Evolutionary conservation across 192 early-diverging fungal genomes (phyloP), one percentile per base, ranked within the genome.

Genomic region (Backusella luteola): DNA sequence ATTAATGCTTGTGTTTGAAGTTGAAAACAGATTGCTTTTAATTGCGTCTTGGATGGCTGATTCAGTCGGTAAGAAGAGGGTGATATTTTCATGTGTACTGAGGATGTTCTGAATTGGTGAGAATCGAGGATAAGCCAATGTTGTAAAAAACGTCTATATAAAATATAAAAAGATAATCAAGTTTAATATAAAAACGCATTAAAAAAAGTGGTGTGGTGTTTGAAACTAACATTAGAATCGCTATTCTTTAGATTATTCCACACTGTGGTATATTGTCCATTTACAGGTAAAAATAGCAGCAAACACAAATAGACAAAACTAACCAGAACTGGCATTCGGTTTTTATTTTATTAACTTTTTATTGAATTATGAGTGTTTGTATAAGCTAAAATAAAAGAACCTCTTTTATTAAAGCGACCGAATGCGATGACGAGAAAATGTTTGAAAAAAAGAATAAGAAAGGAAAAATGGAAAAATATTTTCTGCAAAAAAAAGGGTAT

Each of bases 61-160:
- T 67, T 74, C 73, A 4, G 73, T 66, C 32, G 73, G 73, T 66
- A 74, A 66, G 29, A 74, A 74, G 36, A 74, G 56, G 1, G 56
- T 74, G 26, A 74, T 63, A 17, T 74, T 35, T 35, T 41, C n/a
- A 59, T 66, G 56, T 8, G 38, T 21, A 66, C 23, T 41, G 12
- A 66, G 56, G 34, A 63, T 63, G 23, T 29, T 63, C 21, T 66
- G 73, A 12, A 74, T 17, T 17, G 73, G 15, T 21, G 34, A 34
- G 12, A 66, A 74, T 23, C 63, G 56, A 23, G 56, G 35, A 26
- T 53, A 26, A 21, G 21, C 2, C 9, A 74, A 1, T 17, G 56
- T 66, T 38, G 11, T 42, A 14, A 14, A 53, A 26, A 66, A 29
- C 15, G 73, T 74, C 73, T 74, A 74, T 21, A 6, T 0, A 8